Conservation (phyloP, 495 filamentous ascomycete species). For the Penicillium canariense region DNA sequence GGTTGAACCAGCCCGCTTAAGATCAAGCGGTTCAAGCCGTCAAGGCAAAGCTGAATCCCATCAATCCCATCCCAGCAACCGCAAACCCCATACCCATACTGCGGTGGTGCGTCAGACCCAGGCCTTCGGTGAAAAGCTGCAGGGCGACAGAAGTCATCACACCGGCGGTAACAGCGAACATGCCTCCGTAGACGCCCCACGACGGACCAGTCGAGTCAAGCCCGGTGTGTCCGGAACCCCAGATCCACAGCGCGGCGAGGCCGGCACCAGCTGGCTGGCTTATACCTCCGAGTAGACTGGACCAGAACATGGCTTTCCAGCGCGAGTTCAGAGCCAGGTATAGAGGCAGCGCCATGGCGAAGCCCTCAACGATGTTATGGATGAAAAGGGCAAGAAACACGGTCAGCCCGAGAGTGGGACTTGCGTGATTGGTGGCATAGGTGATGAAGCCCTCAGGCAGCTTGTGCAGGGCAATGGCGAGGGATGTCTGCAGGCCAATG, state of each 20-base stretch:
- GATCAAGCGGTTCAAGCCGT: conserved; percentile 47
- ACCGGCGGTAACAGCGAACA: conserved; percentile 88
- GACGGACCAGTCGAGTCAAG: conserved; percentile 49
- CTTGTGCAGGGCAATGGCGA: conserved; percentile 95
- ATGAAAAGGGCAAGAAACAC: conserved; percentile 96
- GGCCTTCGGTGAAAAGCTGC: conserved; percentile 82
- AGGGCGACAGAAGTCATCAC: conserved; percentile 93
- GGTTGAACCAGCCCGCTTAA: neutral
- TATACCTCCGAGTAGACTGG: conserved; percentile 76
- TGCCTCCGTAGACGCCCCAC: conserved; percentile 75
- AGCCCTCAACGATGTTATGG: conserved; percentile 97
- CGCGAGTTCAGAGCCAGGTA: conserved; percentile 82
- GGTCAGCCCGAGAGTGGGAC: conserved; percentile 77
- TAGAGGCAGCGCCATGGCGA: conserved; percentile 86
- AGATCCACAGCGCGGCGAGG: conserved; percentile 81
- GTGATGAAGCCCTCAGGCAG: conserved; percentile 98
- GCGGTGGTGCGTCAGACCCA: conserved; percentile 76
- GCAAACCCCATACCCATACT: conserved; percentile 80
- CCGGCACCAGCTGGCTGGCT: conserved; percentile 84
- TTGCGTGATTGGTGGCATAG: conserved; percentile 96
- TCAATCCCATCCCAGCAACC: conserved; percentile 83
- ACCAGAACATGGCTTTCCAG: conserved; percentile 78
- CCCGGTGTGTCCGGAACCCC: conserved; percentile 51
- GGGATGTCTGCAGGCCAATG: conserved; percentile 87
- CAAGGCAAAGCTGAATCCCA: conserved; percentile 85